Conservation (phyloP, 208 protist species). For the Polymyxa betae region DNA sequence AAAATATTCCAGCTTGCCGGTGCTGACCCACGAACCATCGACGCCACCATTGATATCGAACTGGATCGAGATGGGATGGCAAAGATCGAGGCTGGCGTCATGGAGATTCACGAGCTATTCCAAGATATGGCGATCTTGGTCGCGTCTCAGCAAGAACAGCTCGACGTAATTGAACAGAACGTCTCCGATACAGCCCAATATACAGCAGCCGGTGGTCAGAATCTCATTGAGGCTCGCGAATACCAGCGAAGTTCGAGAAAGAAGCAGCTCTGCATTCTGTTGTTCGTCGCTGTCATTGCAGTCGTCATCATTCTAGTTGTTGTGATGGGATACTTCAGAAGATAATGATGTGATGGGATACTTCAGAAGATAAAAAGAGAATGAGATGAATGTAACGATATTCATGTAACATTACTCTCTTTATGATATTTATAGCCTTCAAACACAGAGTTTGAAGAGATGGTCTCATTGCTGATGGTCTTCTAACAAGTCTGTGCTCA, state of each 20-base stretch:
- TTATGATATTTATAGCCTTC: too few relatives aligned
- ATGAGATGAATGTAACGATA: too few relatives aligned
- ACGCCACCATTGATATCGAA: not conserved
- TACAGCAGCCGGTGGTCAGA: slow-evolving; percentile 24
- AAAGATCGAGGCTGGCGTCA: slow-evolving; percentile 47
- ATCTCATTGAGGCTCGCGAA: not conserved
- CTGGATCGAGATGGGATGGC: not conserved
- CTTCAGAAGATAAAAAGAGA: too few relatives aligned
- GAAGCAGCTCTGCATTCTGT: not conserved
- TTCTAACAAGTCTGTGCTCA: too few relatives aligned
- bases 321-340: too few relatives aligned
- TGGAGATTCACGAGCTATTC: slow-evolving; percentile 60
- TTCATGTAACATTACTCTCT: too few relatives aligned
- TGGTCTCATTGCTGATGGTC: too few relatives aligned
- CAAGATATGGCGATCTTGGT: slow-evolving; percentile 58
- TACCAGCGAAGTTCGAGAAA: not conserved
- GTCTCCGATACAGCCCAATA: slow-evolving; percentile 46
- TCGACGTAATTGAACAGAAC: slow-evolving; percentile 55
- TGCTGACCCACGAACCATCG: not conserved
- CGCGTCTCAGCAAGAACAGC: slow-evolving; percentile 48
- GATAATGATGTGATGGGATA: too few relatives aligned
- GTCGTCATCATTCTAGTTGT: not conserved
- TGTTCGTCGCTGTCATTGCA: not conserved
- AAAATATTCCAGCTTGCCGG: not conserved
- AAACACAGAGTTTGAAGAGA: too few relatives aligned